Evolutionary conservation across 306 rosid species (phyloP).

Genomic region (Senna siamea): DNA sequence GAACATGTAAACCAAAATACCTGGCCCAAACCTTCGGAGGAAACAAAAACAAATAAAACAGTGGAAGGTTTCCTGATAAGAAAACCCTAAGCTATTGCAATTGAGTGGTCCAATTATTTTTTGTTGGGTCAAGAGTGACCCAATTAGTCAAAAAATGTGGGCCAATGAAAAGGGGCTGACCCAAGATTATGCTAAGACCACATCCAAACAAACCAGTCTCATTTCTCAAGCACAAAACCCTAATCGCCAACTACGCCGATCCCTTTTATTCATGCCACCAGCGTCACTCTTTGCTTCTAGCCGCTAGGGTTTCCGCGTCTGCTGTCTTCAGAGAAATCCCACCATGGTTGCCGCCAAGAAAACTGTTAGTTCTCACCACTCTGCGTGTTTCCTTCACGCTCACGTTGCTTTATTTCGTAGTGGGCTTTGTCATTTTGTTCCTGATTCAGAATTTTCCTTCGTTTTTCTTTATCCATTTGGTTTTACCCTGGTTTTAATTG

Average conservation of each 20-base stretch:
- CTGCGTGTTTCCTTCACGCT: too few relatives aligned
- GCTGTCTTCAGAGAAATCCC: not conserved
- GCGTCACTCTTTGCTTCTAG: not conserved
- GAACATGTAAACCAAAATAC: too few relatives aligned
- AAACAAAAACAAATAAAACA: too few relatives aligned
- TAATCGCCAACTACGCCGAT: not conserved
- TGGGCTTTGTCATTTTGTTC: not conserved
- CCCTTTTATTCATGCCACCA: not conserved
- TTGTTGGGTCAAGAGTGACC: not conserved
- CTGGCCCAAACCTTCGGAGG: too few relatives aligned
- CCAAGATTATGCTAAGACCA: not conserved
- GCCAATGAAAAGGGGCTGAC: too few relatives aligned
- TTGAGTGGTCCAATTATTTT: too few relatives aligned
- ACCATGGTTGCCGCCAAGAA: constrained; percentile 72
- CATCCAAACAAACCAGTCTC: not conserved
- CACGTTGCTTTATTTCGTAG: too few relatives aligned
- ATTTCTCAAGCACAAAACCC: constrained; percentile 22
- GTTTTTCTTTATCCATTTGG: not conserved
- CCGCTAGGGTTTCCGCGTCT: not conserved
- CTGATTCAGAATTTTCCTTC: not conserved
- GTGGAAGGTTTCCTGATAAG: too few relatives aligned
- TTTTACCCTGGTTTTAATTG: not conserved
- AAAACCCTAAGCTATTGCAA: too few relatives aligned
- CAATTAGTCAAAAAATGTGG: not conserved
- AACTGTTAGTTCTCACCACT: constrained; percentile 41